phyloP scores from a whole-genome alignment of 805 yeast genomes.

The Wickerhamiella kurtzmanii region DNA sequence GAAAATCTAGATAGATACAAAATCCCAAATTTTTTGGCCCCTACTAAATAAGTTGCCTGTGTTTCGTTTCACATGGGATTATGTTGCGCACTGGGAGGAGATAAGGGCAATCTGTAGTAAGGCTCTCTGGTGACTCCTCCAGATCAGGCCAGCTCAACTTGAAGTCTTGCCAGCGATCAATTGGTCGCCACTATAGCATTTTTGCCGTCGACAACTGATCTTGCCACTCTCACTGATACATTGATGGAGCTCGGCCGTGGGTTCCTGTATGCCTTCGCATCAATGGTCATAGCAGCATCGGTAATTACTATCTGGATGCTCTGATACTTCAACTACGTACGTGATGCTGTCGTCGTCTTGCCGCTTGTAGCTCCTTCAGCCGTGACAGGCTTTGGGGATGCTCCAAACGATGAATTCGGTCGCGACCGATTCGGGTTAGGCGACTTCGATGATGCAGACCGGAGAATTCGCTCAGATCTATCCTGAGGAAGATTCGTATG shows the following conservation, averaged over 20 bases:
- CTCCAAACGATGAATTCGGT: neutral
- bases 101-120: too few relatives aligned
- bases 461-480: constrained; percentile 1
- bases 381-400: neutral
- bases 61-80: too few relatives aligned
- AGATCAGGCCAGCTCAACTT: too few relatives aligned
- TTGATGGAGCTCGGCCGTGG: neutral
- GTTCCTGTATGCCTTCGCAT: constrained; percentile 7
- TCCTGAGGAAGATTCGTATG: constrained; percentile 9
- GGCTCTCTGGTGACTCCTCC: too few relatives aligned
- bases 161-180: neutral
- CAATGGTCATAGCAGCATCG: constrained; percentile 14
- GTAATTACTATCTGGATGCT: constrained; percentile 8
- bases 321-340: constrained; percentile 2
- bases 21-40: too few relatives aligned
- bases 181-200: neutral
- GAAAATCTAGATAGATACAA: too few relatives aligned
- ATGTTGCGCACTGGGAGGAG: too few relatives aligned
- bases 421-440: too few relatives aligned
- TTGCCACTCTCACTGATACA: neutral
- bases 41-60: too few relatives aligned
- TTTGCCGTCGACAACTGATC: neutral
- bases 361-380: neutral
- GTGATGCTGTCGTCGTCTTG: too few relatives aligned
- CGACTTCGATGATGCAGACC: too few relatives aligned